Evolutionary conservation across 495 filamentous ascomycete species (phyloP), one percentile per base, ranked within the genome.

Genomic region (Talaromyces proteolyticus): DNA sequence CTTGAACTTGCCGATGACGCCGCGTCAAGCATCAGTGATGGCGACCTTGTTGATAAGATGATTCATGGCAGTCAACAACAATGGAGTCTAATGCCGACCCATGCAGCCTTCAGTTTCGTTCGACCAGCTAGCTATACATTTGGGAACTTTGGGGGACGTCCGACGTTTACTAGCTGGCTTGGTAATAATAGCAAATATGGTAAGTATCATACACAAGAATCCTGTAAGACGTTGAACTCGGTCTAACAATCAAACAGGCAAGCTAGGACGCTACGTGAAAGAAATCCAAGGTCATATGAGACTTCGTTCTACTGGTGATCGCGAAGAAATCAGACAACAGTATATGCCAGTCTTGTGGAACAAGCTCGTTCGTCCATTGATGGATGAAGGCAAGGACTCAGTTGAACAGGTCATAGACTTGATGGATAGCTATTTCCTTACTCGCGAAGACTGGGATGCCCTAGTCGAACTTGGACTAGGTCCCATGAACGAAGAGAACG

Each of bases 381-480:
- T 84, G 59, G 63, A 68, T 0, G 80, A 88, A 43, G 89, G 89
- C 57, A 90, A 89, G 61, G 86, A 90, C 0, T 73, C 75, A 21
- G 81, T 93, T 26, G 71, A 77, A 0, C 79, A 82, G n/a, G 72
- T 86, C 38, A 95, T 96, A 58, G 78, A 91, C 24, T 73, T 95
- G 39, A 96, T 99, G 93, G 93, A 99, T 59, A 87, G 84, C 64
- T 99, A 99, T 65, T 99, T 85, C 68, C 77, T 99, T n/a, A 97
- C 93, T 0, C 82, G 83, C 49, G 93, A 97, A 6, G 93, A 99
- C 66, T 96, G 86, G 65, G 93, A 99, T 64, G 85, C 81, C 12
- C 88, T 97, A 57, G 70, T 91, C 53, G 93, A 99, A 65, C 81
- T 99, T 10, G 92, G 90, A 10, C 76, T 99, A 25, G 94, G 93